phyloP scores from a whole-genome alignment of 495 filamentous ascomycete genomes.

The Aspergillus taichungensis region DNA sequence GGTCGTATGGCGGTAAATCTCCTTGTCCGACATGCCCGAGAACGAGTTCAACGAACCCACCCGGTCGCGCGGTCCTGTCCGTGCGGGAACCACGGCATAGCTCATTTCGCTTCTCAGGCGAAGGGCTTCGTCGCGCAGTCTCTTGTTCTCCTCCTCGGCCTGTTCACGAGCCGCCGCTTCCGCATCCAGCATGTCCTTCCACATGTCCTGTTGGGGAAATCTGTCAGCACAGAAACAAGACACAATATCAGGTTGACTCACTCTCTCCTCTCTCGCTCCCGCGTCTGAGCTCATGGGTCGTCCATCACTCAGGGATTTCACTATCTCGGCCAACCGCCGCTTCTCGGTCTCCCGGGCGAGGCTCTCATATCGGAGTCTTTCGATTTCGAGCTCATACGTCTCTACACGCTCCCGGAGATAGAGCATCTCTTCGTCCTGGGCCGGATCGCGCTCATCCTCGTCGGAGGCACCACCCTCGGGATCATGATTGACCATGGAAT shows the following conservation, averaged over 20 bases:
- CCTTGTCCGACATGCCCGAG: conserved; percentile 50
- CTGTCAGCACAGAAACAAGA: not conserved
- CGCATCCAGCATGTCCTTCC: conserved; percentile 91
- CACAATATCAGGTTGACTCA: conserved; percentile 10
- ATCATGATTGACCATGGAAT: conserved; percentile 50
- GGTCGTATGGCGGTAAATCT: conserved; percentile 45
- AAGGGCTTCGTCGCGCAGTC: conserved; percentile 75
- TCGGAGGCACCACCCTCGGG: conserved; percentile 45
- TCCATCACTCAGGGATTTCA: conserved; percentile 61
- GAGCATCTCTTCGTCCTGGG: conserved; percentile 70
- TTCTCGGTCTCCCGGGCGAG: conserved; percentile 72
- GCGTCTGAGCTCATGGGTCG: conserved; percentile 54
- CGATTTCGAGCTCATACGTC: conserved; percentile 72
- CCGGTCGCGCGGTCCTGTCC: conserved; percentile 45
- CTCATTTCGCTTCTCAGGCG: conserved; percentile 60
- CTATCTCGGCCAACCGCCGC: conserved; percentile 67
- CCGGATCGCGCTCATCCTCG: conserved; percentile 41
- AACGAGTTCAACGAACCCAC: conserved; percentile 51
- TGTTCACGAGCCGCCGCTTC: conserved; percentile 87
- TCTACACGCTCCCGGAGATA: conserved; percentile 78
- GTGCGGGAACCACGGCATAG: conserved; percentile 11
- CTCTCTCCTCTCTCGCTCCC: conserved; percentile 74
- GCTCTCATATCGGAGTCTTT: conserved; percentile 67
- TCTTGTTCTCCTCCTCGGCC: conserved; percentile 77
- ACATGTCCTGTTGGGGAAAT: conserved; percentile 53